These are phyloP conservation scores for Veloboletus limbatus DNA, from an alignment of 1,284 basidiomycete species.

Conservation along the genomic window DNA sequence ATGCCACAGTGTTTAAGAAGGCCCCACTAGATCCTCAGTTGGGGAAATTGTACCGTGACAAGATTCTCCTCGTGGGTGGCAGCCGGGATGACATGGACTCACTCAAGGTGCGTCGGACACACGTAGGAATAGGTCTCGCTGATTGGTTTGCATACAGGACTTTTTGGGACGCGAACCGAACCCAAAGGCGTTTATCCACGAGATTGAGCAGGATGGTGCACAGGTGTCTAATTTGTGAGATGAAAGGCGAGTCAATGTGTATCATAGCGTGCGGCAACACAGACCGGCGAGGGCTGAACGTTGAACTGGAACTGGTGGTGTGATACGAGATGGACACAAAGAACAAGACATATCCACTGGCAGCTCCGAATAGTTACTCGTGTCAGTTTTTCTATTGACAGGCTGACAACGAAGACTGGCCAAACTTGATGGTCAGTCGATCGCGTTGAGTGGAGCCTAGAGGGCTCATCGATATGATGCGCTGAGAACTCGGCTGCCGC, in stretches of 20 bases:
- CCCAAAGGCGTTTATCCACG: constrained; percentile 51
- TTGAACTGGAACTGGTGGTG: no score
- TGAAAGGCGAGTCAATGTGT: not conserved
- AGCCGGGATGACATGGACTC: constrained; percentile 58
- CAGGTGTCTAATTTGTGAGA: constrained; percentile 13
- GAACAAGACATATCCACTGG: no score
- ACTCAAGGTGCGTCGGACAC: constrained; percentile 41
- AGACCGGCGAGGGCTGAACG: no score
- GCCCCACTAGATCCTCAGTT: constrained; percentile 68
- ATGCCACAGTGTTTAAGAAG: constrained; percentile 55
- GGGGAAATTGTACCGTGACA: constrained; percentile 49
- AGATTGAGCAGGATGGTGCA: constrained; percentile 18
- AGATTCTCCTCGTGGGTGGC: constrained; percentile 55
- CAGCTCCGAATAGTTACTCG: no score
- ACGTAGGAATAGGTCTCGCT: no score
- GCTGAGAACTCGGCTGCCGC: no score
- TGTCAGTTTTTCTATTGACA: no score
- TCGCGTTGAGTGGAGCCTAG: no score
- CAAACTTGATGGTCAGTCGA: no score
- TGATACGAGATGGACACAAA: no score
- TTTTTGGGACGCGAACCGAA: constrained; percentile 79
- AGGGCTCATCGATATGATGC: no score
- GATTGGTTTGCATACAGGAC: constrained; percentile 37
- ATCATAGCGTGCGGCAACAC: not conserved
- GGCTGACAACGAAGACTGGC: no score